Evolutionary conservation across 2,329 filamentous ascomycete genomes (phyloP).

Genomic region (Fusarium poae): DNA sequence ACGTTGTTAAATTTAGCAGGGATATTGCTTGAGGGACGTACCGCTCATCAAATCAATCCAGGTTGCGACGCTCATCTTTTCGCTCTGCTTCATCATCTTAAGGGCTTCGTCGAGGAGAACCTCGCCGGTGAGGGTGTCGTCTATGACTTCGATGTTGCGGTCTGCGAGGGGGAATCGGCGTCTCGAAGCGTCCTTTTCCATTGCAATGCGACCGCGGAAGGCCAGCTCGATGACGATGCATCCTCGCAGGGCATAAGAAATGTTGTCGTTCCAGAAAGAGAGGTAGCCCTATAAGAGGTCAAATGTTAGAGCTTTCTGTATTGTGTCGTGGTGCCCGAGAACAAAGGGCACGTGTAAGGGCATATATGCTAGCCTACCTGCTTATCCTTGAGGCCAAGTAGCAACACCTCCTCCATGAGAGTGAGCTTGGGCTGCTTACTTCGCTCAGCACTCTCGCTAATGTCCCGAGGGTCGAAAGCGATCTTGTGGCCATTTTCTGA

Average conservation of each 20-base stretch:
- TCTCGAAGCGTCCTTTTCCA: conserved; percentile 96
- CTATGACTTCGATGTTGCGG: conserved; percentile 94
- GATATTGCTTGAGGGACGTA: conserved; percentile 58
- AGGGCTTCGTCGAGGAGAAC: conserved; percentile 96
- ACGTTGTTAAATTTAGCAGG: conserved; percentile 8
- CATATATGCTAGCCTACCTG: conserved; percentile 71
- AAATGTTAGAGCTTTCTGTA: conserved; percentile 14
- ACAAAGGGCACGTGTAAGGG: conserved; percentile 30
- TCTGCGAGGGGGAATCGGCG: conserved; percentile 94
- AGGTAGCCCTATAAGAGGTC: conserved; percentile 80
- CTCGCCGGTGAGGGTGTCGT: conserved; percentile 96
- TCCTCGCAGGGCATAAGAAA: conserved; percentile 95
- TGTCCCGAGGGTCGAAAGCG: conserved; percentile 95
- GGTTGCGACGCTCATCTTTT: conserved; percentile 99
- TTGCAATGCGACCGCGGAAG: conserved; percentile 94
- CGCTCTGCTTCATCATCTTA: conserved; percentile 99
- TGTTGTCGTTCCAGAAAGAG: conserved; percentile 99
- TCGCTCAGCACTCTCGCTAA: conserved; percentile 94
- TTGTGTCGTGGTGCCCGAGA: background rate
- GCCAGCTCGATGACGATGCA: conserved; percentile 99
- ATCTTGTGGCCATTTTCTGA: conserved; percentile 98
- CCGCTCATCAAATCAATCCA: conserved; percentile 99
- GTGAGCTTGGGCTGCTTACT: conserved; percentile 99
- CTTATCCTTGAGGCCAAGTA: conserved; percentile 98
- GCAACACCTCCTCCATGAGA: conserved; percentile 96